Conservation (phyloP, 1,284 basidiomycete species). For the Peniophora sp. region DNA sequence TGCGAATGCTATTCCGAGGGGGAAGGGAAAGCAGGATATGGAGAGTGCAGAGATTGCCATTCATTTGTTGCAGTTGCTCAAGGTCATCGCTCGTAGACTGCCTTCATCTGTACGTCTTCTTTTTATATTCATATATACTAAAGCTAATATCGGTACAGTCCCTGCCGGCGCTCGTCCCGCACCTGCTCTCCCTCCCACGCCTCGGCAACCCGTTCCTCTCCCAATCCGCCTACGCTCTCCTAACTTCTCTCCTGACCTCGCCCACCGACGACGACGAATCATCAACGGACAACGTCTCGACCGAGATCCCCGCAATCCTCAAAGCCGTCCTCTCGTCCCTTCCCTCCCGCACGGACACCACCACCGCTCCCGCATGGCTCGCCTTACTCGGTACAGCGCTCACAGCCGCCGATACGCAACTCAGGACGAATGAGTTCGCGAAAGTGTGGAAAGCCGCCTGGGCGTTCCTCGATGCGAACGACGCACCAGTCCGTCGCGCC, state of each 20-base stretch:
- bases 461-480: slow-evolving; percentile 62
- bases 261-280: slow-evolving; percentile 40
- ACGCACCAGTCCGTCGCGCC: slow-evolving; percentile 49
- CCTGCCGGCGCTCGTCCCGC: slow-evolving; percentile 58
- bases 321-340: slow-evolving; percentile 68
- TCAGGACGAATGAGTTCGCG: slow-evolving; percentile 44
- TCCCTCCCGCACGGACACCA: slow-evolving; percentile 57
- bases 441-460: slow-evolving; percentile 76
- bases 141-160: slow-evolving; percentile 36
- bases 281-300: slow-evolving; percentile 22
- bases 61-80: slow-evolving; percentile 72
- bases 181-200: slow-evolving; percentile 73
- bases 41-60: slow-evolving; percentile 70
- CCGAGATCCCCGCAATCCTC: slow-evolving; percentile 59
- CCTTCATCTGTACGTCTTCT: slow-evolving; percentile 50
- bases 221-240: slow-evolving; percentile 72
- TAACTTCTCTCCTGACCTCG: slow-evolving; percentile 66
- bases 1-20: slow-evolving; percentile 50
- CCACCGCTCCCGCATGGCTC: slow-evolving; percentile 67
- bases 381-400: slow-evolving; percentile 62
- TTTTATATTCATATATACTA: slow-evolving; percentile 5
- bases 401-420: slow-evolving; percentile 36
- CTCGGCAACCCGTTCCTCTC: slow-evolving; percentile 82
- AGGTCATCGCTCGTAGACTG: slow-evolving; percentile 56
- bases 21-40: slow-evolving; percentile 58